Conservation (phyloP, 495 filamentous ascomycete genomes). For the Neohortaea acidophila region DNA sequence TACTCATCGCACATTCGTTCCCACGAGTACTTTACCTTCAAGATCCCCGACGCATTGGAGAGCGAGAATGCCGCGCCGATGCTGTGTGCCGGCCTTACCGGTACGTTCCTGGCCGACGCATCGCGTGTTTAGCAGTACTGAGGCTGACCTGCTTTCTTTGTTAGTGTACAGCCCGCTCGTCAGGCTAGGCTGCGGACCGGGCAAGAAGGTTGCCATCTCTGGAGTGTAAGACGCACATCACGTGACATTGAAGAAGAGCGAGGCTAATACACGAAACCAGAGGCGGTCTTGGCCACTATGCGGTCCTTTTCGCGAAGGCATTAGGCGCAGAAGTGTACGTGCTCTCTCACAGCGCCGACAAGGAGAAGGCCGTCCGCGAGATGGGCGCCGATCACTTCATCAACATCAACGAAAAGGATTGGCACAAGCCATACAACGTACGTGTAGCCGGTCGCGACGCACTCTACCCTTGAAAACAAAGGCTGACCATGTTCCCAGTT, state of each 20-base stretch:
- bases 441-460: no score
- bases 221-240: slow-evolving; percentile 1
- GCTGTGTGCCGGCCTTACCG: slow-evolving; percentile 68
- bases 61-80: slow-evolving; percentile 64
- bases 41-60: slow-evolving; percentile 67
- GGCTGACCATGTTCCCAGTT: no score
- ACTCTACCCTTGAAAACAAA: no score
- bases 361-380: slow-evolving; percentile 29
- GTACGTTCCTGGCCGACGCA: not conserved
- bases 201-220: slow-evolving; percentile 53
- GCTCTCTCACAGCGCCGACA: slow-evolving; percentile 29
- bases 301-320: slow-evolving; percentile 27
- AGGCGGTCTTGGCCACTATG: slow-evolving; percentile 33
- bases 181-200: slow-evolving; percentile 52
- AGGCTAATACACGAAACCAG: slow-evolving; percentile 8
- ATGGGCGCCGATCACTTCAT: slow-evolving; percentile 32
- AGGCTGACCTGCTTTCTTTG: not conserved
- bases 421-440: slow-evolving; percentile 29
- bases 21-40: slow-evolving; percentile 63
- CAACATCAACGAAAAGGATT: slow-evolving; percentile 24
- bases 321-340: slow-evolving; percentile 32
- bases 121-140: not conserved
- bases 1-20: slow-evolving; percentile 56
- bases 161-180: slow-evolving; percentile 62
- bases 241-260: not conserved